phyloP scores from a whole-genome alignment of 2,329 filamentous ascomycete species.

The Microsporum ferrugineum region DNA sequence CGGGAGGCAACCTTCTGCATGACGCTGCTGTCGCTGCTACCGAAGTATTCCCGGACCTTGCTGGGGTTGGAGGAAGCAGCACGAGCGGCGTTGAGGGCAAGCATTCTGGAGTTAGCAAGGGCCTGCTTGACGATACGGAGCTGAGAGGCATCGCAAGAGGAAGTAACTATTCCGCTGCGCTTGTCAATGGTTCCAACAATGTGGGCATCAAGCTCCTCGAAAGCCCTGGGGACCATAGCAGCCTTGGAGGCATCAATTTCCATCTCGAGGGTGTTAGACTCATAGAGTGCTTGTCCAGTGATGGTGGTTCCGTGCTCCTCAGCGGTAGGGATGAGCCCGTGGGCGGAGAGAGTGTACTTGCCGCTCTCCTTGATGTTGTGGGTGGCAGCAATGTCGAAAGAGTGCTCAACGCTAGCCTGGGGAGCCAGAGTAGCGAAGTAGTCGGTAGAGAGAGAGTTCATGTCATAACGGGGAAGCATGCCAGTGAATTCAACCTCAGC shows the following conservation, averaged over 20 bases:
- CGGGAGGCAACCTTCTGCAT: slow-evolving; percentile 41
- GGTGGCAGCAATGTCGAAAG: slow-evolving; percentile 27
- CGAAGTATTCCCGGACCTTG: slow-evolving; percentile 53
- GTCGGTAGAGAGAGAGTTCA: slow-evolving; percentile 20
- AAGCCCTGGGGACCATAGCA: slow-evolving; percentile 38
- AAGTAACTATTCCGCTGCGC: slow-evolving; percentile 23
- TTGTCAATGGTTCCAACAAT: background rate
- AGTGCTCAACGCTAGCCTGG: slow-evolving; percentile 23
- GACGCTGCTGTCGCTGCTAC: slow-evolving; percentile 39
- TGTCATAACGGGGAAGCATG: slow-evolving; percentile 21
- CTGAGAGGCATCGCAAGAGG: slow-evolving; percentile 44
- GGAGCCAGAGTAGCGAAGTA: slow-evolving; percentile 22
- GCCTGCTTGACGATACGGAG: slow-evolving; percentile 39
- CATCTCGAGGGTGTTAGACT: slow-evolving; percentile 48
- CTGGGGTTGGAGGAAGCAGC: slow-evolving; percentile 34
- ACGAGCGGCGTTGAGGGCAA: slow-evolving; percentile 42
- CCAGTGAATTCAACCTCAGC: slow-evolving; percentile 23
- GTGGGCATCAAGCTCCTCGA: slow-evolving; percentile 18
- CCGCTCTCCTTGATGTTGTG: slow-evolving; percentile 39
- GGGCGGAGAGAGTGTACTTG: slow-evolving; percentile 45
- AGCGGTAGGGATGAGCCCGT: slow-evolving; percentile 48
- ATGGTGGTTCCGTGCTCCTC: slow-evolving; percentile 43
- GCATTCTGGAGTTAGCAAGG: slow-evolving; percentile 42
- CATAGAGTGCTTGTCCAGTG: slow-evolving; percentile 44
- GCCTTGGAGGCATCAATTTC: slow-evolving; percentile 47